phyloP scores from a whole-genome alignment of 2,329 filamentous ascomycete species.

The Orbilia quercus region DNA sequence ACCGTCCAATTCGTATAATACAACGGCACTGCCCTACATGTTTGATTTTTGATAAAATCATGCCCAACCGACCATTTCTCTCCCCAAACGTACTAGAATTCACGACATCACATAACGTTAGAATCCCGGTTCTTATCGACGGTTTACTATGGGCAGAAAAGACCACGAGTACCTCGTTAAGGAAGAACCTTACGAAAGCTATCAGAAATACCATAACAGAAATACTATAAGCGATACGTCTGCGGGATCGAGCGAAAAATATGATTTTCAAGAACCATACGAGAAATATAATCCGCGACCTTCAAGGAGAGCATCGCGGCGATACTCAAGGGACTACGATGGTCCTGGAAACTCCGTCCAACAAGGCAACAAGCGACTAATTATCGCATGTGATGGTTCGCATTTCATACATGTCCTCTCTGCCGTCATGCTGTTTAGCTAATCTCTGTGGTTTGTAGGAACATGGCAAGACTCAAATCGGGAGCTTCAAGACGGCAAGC shows the following conservation, averaged over 20 bases:
- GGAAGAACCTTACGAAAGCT: conserved; percentile 32
- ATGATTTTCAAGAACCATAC: conserved; percentile 26
- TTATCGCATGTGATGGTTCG: conserved; percentile 59
- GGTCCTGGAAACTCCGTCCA: conserved; percentile 24
- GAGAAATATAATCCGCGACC: conserved; percentile 33
- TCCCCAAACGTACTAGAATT: no score
- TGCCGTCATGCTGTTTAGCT: not conserved
- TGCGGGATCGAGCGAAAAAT: conserved; percentile 4
- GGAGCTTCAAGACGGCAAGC: conserved; percentile 53
- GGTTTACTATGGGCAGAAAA: conserved; percentile 31
- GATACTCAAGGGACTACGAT: conserved; percentile 33
- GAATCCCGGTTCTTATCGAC: no score
- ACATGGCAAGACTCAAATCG: conserved; percentile 59
- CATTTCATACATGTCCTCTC: not conserved
- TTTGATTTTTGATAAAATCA: no score
- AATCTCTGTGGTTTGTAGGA: conserved; percentile 37
- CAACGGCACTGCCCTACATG: no score
- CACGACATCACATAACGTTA: no score
- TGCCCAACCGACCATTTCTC: no score
- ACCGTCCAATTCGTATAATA: no score
- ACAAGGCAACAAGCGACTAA: conserved; percentile 56
- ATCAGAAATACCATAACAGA: not conserved
- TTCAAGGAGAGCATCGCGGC: conserved; percentile 24
- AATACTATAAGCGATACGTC: not conserved
- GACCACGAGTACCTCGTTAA: conserved; percentile 17